Evolutionary conservation across 1,139 yeast species (phyloP), one percentile per base, ranked within the genome.

Genomic region (Saccharomycopsis hybrid): DNA sequence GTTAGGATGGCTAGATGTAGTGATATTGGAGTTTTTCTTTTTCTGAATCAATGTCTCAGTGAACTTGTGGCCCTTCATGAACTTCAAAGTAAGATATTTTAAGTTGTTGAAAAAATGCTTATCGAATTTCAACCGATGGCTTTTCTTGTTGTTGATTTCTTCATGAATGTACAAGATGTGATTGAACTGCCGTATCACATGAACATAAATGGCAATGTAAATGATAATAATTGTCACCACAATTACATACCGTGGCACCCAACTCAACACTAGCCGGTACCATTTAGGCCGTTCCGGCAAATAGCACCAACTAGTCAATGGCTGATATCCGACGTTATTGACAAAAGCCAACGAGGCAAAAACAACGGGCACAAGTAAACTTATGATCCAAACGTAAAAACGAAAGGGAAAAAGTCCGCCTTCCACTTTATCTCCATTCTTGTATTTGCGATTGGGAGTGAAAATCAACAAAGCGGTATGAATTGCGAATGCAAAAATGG

Each of bases 241-340:
- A 50, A 89, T 77, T 53, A 78, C 64, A 63, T 81, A 88, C 44
- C 97, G 72, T 2, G 95, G 92, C 1, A 79, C 82, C 96, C 96
- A 89, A 56, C 90, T 78, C 48, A 89, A 69, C 1, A 74, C 89
- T 46, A 85, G 63, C 52, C 89, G 72, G 62, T 80, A 82, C 95
- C 95, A 88, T 8, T 75, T 63, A 0, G 95, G 95, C 2, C 70
- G 58, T 49, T 80, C 77, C 0, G 96, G 92, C 49, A 89, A 68
- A 62, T 85, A 88, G 62, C 95, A 83, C 90, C 92, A 85, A 52
- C 87, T 80, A 44, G 84, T 79, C 56, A 78, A 74, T 18, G 85
- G 78, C 37, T 67, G 64, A 61, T 83, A 85, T 0, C 88, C 87
- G 13, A 65, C 62, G 11, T 57, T 58, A 35, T 72, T 68, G 36